A percentile compares a stretch with the other conserved stretches of the same genome.
These are phyloP conservation scores for Skeletonema costatum DNA, from an alignment of 108 stramenopile species.

Conservation along the genomic window DNA sequence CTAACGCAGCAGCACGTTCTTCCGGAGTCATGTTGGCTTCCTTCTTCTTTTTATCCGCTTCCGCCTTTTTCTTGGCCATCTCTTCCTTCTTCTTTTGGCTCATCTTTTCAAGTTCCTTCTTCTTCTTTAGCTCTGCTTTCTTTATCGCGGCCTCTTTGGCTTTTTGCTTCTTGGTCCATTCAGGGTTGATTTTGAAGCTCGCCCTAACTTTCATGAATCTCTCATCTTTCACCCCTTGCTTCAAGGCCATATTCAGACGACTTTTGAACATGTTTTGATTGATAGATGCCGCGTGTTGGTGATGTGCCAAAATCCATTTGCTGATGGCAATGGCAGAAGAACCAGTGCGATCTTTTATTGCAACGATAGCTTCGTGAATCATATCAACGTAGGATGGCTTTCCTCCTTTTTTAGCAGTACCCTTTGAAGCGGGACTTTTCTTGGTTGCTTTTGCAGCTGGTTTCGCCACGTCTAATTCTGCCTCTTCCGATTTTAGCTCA, in stretches of 20 bases:
- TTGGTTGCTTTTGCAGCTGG: neutral
- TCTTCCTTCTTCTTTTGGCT: constrained; percentile 27
- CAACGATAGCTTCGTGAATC: constrained; percentile 71
- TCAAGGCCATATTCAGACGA: constrained; percentile 57
- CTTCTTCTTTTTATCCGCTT: constrained; percentile 36
- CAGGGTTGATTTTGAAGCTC: constrained; percentile 72
- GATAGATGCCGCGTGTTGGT: constrained; percentile 32
- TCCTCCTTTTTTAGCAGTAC: constrained; percentile 16
- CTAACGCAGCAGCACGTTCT: constrained; percentile 23
- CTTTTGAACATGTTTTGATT: constrained; percentile 55
- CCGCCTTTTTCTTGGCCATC: constrained; percentile 33
- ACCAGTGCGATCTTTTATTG: constrained; percentile 79
- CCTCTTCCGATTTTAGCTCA: neutral
- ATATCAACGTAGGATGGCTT: constrained; percentile 61
- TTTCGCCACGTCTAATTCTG: neutral
- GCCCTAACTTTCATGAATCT: constrained; percentile 71
- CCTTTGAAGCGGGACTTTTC: constrained; percentile 10
- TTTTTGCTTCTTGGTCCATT: constrained; percentile 59
- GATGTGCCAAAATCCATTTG: constrained; percentile 69
- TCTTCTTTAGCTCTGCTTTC: constrained; percentile 47
- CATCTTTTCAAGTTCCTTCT: constrained; percentile 39
- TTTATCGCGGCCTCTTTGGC: constrained; percentile 52
- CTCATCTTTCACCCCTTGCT: constrained; percentile 62
- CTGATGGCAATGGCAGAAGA: constrained; percentile 66
- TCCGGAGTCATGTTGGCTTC: constrained; percentile 29